phyloP scores from a whole-genome alignment of 208 protist species.

The Lotmaria passim region DNA sequence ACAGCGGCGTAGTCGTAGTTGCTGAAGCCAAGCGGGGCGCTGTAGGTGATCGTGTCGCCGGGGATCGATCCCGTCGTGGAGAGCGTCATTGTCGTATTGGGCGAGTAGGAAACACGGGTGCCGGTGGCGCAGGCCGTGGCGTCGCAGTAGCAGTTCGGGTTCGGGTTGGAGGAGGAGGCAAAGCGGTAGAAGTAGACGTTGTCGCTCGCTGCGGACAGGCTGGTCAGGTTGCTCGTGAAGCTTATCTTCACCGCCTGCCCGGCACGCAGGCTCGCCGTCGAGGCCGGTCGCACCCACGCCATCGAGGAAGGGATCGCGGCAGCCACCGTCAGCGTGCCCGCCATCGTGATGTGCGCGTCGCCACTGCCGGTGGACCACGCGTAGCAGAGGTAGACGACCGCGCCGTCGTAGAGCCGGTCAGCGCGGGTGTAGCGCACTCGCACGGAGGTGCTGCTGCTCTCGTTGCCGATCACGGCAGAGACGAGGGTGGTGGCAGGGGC shows the following conservation, averaged over 20 bases:
- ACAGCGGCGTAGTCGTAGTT: slow-evolving; percentile 75
- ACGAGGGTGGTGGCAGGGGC: slow-evolving; percentile 41
- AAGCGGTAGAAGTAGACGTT: slow-evolving; percentile 83
- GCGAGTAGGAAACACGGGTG: slow-evolving; percentile 42
- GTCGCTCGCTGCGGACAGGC: slow-evolving; percentile 47
- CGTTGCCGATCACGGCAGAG: slow-evolving; percentile 35
- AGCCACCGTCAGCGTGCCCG: slow-evolving; percentile 44
- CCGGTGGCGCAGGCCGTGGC: slow-evolving; percentile 48
- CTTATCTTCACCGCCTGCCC: slow-evolving; percentile 44
- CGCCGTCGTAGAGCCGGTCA: slow-evolving; percentile 41
- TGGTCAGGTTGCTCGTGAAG: slow-evolving; percentile 53
- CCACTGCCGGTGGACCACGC: slow-evolving; percentile 46
- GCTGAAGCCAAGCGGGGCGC: slow-evolving; percentile 63
- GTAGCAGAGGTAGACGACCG: slow-evolving; percentile 78
- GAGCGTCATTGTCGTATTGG: slow-evolving; percentile 21
- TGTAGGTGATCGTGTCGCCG: slow-evolving; percentile 42
- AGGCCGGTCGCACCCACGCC: slow-evolving; percentile 23
- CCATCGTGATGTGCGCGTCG: slow-evolving; percentile 57
- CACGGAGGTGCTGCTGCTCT: slow-evolving; percentile 30
- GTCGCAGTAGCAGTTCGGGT: slow-evolving; percentile 82
- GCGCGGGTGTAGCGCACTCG: slow-evolving; percentile 51
- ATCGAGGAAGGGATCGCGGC: slow-evolving; percentile 55
- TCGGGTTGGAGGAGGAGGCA: slow-evolving; percentile 35
- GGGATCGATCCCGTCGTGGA: slow-evolving; percentile 26
- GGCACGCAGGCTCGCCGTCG: slow-evolving; percentile 46